Evolutionary conservation across 2,329 filamentous ascomycete genomes (phyloP).

Genomic region (Sporothrix mexicana): DNA sequence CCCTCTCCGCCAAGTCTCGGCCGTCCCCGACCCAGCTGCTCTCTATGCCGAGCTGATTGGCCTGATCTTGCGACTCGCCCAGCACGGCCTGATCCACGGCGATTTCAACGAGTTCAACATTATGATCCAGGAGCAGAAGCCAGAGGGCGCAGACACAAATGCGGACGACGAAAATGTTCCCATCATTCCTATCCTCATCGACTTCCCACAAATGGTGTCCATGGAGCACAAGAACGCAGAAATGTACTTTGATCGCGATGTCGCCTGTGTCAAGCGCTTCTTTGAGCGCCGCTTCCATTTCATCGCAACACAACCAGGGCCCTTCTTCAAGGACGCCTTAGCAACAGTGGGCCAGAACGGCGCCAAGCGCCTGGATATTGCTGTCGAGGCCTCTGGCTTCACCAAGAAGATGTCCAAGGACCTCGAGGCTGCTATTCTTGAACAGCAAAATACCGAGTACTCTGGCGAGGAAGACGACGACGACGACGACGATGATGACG

Average conservation of each 20-base stretch:
- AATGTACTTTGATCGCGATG: slow-evolving; percentile 97
- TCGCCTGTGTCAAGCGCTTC: slow-evolving; percentile 93
- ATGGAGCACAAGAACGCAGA: slow-evolving; percentile 92
- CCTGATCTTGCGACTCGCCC: slow-evolving; percentile 82
- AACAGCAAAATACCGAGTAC: slow-evolving; percentile 61
- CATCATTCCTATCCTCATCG: slow-evolving; percentile 84
- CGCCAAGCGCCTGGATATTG: slow-evolving; percentile 76
- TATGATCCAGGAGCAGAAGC: slow-evolving; percentile 77
- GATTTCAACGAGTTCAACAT: slow-evolving; percentile 99
- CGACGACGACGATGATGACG: slow-evolving; percentile 43
- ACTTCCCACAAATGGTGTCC: slow-evolving; percentile 98
- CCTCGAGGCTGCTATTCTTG: slow-evolving; percentile 85
- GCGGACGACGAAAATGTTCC: slow-evolving; percentile 31
- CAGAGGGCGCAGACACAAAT: slow-evolving; percentile 53
- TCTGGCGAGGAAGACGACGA: slow-evolving; percentile 46
- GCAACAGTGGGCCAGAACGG: slow-evolving; percentile 72
- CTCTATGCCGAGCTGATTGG: slow-evolving; percentile 91
- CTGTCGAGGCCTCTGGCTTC: slow-evolving; percentile 91
- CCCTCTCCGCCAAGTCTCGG: slow-evolving; percentile 85
- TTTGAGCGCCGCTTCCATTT: slow-evolving; percentile 91
- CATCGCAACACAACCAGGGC: slow-evolving; percentile 78
- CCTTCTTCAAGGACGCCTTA: slow-evolving; percentile 82
- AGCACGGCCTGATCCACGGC: slow-evolving; percentile 90
- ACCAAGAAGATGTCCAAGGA: slow-evolving; percentile 97
- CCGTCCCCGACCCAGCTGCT: slow-evolving; percentile 79